A percentile compares a stretch with the other conserved stretches of the same genome.
Conservation (phyloP, 2,329 filamentous ascomycete genomes). For the Cladobotryum mycophilum region DNA sequence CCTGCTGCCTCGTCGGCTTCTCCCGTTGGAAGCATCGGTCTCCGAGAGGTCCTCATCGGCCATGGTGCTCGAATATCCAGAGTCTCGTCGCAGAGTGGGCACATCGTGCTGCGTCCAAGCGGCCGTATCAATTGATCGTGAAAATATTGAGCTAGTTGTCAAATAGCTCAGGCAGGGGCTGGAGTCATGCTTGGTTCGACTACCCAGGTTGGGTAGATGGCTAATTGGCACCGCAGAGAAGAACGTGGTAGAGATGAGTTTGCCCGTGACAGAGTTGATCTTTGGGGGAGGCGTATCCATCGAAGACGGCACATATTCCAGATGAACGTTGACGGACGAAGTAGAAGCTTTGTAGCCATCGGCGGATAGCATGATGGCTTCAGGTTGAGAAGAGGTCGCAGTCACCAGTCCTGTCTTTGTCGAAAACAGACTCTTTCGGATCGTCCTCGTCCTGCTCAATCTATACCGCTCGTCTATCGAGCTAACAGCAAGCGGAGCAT, state of each 20-base stretch:
- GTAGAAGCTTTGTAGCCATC: slow-evolving; percentile 39
- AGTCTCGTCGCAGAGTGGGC: slow-evolving; percentile 42
- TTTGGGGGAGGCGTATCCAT: slow-evolving; percentile 40
- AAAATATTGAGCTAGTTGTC: slow-evolving; percentile 36
- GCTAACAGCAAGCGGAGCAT: slow-evolving; percentile 46
- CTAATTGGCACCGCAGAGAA: slow-evolving; percentile 42
- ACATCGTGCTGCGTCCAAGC: slow-evolving; percentile 36
- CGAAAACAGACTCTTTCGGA: slow-evolving; percentile 48
- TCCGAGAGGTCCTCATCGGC: slow-evolving; percentile 30
- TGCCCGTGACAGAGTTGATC: slow-evolving; percentile 43
- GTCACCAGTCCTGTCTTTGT: slow-evolving; percentile 45
- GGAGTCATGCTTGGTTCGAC: slow-evolving; percentile 32
- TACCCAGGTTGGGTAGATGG: slow-evolving; percentile 45
- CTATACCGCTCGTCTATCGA: slow-evolving; percentile 43
- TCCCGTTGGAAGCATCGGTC: slow-evolving; percentile 22
- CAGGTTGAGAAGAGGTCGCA: slow-evolving; percentile 39
- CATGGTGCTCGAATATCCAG: slow-evolving; percentile 45
- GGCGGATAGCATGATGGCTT: slow-evolving; percentile 43
- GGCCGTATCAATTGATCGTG: slow-evolving; percentile 28
- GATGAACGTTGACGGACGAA: slow-evolving; percentile 38
- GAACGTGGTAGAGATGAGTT: slow-evolving; percentile 47
- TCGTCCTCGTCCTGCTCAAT: slow-evolving; percentile 44
- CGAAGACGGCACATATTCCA: slow-evolving; percentile 42
- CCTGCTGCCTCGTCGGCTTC: slow-evolving; percentile 11
- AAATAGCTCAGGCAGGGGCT: slow-evolving; percentile 43